Evolutionary conservation across 148 eudicot genomes (phyloP).

Genomic region (Persicaria maculosa): DNA sequence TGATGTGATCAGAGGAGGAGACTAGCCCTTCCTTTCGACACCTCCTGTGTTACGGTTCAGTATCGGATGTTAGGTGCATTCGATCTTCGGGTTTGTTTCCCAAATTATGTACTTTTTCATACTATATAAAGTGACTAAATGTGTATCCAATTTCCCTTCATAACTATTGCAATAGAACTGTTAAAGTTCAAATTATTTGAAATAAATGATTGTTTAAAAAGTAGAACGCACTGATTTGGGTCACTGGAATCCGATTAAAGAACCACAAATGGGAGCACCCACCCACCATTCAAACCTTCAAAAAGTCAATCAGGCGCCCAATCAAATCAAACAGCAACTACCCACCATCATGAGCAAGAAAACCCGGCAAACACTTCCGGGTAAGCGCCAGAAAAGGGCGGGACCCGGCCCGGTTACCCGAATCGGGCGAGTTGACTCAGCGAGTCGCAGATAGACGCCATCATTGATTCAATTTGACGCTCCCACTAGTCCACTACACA

Average conservation of each 20-base stretch:
- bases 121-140: too few species aligned
- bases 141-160: too few species aligned
- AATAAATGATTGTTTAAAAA: not conserved
- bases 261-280: not conserved
- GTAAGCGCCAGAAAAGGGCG: not conserved
- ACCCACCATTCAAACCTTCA: not conserved
- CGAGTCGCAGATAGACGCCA: not conserved
- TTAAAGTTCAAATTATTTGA: not conserved
- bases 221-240: not conserved
- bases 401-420: conserved; percentile 3
- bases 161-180: too few species aligned
- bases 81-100: too few species aligned
- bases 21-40: too few species aligned
- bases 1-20: too few species aligned
- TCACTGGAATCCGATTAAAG: too few species aligned
- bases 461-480: not conserved
- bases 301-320: not conserved
- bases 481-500: not conserved
- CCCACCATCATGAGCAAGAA: not conserved
- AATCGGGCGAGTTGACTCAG: not conserved
- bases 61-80: too few species aligned
- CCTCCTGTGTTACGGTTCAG: too few species aligned
- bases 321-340: not conserved
- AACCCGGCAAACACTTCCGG: not conserved
- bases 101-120: too few species aligned